phyloP scores from a whole-genome alignment of 192 early-diverging fungal genomes.

The Jimgerdemannia lactiflua region DNA sequence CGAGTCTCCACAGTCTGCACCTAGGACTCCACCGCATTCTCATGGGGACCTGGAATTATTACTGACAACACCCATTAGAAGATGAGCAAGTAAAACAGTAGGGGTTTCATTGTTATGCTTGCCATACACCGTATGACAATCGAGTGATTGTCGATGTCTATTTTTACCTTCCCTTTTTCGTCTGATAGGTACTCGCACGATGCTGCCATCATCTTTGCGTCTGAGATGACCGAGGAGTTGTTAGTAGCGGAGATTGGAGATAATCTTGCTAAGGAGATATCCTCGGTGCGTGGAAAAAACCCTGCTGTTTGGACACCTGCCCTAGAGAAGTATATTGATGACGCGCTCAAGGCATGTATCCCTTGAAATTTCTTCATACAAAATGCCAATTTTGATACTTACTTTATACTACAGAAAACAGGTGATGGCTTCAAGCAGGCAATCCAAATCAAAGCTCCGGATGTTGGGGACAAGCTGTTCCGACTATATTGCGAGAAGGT shows the following conservation, averaged over 20 bases:
- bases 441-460: conserved; percentile 2
- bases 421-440: conserved; percentile 1
- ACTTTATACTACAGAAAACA: neutral
- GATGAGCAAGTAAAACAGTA: conserved; percentile 13
- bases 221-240: neutral
- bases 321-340: conserved; percentile 12
- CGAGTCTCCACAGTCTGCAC: neutral
- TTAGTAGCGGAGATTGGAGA: neutral
- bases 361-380: neutral
- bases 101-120: neutral
- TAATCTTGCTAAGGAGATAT: conserved; percentile 1
- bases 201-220: conserved; percentile 9
- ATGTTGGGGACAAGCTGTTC: conserved; percentile 6
- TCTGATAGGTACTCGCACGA: conserved; percentile 10
- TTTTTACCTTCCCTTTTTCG: too few species aligned
- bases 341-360: conserved; percentile 2
- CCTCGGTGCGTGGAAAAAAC: conserved; percentile 2
- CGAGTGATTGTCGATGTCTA: too few species aligned
- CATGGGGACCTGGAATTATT: conserved; percentile 1
- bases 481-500: conserved; percentile 16
- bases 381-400: neutral
- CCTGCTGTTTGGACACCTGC: conserved; percentile 11
- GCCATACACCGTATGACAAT: neutral
- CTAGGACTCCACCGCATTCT: conserved; percentile 5
- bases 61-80: conserved; percentile 4